Evolutionary conservation across 768 basidiomycete genomes (phyloP).

Genomic region (Cystofilobasidium bisporidii): DNA sequence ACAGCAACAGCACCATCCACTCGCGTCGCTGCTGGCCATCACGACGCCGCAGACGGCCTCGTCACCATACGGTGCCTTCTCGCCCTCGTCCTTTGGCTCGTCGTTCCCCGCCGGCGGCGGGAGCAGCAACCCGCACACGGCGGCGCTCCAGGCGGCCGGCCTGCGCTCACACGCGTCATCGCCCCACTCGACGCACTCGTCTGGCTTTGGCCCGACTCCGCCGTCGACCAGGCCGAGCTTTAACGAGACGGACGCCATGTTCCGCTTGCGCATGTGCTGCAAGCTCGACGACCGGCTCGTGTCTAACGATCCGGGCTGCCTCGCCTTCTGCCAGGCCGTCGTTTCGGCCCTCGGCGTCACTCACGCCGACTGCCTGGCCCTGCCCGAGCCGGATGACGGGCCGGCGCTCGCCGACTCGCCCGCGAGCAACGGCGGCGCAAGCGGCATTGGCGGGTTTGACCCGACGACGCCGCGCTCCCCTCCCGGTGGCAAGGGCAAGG

Average conservation of each 20-base stretch:
- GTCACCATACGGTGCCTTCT: neutral
- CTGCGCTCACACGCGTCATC: constrained; percentile 14
- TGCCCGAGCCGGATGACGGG: neutral
- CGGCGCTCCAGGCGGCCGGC: constrained; percentile 6
- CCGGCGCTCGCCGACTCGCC: constrained; percentile 1
- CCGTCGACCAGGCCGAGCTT: neutral
- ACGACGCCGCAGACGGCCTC: constrained; percentile 14
- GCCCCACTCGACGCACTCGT: constrained; percentile 9
- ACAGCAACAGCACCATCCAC: constrained; percentile 16
- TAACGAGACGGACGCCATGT: constrained; percentile 25
- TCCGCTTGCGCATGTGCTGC: constrained; percentile 22
- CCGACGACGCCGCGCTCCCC: constrained; percentile 7
- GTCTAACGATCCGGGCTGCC: constrained; percentile 19
- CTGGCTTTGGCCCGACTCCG: constrained; percentile 15
- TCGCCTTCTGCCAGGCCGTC: constrained; percentile 28
- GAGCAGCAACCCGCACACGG: neutral
- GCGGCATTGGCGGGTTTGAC: neutral
- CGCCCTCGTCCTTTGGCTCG: constrained; percentile 6
- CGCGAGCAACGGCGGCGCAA: constrained; percentile 2
- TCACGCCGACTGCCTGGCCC: constrained; percentile 18
- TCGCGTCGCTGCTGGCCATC: neutral
- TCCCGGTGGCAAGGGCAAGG: constrained; percentile 2
- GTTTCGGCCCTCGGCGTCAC: constrained; percentile 10
- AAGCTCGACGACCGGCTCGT: constrained; percentile 26
- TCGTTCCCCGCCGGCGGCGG: neutral